These are phyloP conservation scores for Yamadazyma triangularis DNA, from an alignment of 1,139 yeast species.

Conservation along the genomic window DNA sequence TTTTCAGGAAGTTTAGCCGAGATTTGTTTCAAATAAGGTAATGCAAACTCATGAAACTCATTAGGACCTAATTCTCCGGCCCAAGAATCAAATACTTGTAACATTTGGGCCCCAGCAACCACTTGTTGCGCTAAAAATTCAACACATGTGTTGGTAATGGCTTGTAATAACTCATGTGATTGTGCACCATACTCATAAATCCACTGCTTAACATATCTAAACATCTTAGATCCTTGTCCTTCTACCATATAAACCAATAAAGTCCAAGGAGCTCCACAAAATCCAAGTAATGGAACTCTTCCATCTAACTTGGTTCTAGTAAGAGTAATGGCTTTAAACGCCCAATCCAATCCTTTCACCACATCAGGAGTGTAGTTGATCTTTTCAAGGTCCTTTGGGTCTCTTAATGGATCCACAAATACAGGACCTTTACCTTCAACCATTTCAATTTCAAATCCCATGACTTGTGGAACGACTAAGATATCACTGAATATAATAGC, in stretches of 20 bases:
- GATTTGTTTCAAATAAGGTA: slow-evolving; percentile 83
- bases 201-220: slow-evolving; percentile 91
- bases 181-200: slow-evolving; percentile 72
- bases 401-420: slow-evolving; percentile 82
- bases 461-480: slow-evolving; percentile 94
- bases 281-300: slow-evolving; percentile 89
- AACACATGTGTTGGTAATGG: slow-evolving; percentile 81
- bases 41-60: slow-evolving; percentile 82
- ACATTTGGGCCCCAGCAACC: slow-evolving; percentile 95
- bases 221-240: slow-evolving; percentile 93
- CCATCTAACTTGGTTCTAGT: slow-evolving; percentile 84
- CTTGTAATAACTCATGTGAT: slow-evolving; percentile 67
- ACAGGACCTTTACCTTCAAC: slow-evolving; percentile 94
- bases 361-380: slow-evolving; percentile 66
- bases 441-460: slow-evolving; percentile 96
- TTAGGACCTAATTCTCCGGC: slow-evolving; percentile 93
- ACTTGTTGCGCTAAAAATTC: slow-evolving; percentile 94
- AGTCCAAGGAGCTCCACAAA: slow-evolving; percentile 99
- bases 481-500: slow-evolving; percentile 96
- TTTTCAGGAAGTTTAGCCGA: slow-evolving; percentile 64
- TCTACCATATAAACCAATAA: slow-evolving; percentile 94
- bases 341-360: slow-evolving; percentile 81
- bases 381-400: slow-evolving; percentile 59
- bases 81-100: slow-evolving; percentile 96
- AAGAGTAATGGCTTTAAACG: slow-evolving; percentile 82